These are phyloP conservation scores for Pseudozyma hubeiensis DNA, from an alignment of 1,284 basidiomycete species.

Conservation along the genomic window DNA sequence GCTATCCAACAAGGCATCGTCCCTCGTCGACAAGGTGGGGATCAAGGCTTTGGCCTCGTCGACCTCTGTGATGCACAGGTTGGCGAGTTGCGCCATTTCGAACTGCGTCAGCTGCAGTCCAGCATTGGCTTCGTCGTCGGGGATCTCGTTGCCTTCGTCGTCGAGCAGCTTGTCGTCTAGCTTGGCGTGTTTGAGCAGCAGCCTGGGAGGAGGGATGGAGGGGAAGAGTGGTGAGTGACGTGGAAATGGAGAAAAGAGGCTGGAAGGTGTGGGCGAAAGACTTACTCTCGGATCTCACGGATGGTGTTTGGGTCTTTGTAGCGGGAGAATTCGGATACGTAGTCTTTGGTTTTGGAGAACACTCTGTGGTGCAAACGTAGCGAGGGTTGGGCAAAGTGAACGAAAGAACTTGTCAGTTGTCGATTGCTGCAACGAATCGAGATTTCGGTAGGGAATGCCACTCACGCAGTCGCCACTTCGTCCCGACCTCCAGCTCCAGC, in stretches of 20 bases:
- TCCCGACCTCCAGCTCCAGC: slow-evolving; percentile 76
- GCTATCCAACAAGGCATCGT: slow-evolving; percentile 83
- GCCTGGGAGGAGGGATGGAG: slow-evolving; percentile 13
- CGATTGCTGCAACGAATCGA: not conserved
- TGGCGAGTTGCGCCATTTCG: slow-evolving; percentile 91
- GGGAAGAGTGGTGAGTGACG: not conserved
- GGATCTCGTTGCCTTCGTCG: slow-evolving; percentile 37
- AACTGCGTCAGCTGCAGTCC: slow-evolving; percentile 85
- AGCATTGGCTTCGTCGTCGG: slow-evolving; percentile 69
- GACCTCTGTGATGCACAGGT: slow-evolving; percentile 84
- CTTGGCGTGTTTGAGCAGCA: slow-evolving; percentile 50
- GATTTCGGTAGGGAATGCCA: not conserved
- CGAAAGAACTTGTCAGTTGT: not conserved
- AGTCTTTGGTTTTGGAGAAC: slow-evolving; percentile 90
- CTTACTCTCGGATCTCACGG: slow-evolving; percentile 87
- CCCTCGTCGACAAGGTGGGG: slow-evolving; percentile 86
- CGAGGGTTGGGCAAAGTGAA: not conserved
- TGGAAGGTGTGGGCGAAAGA: slow-evolving; percentile 22
- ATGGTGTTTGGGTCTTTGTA: slow-evolving; percentile 88
- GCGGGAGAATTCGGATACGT: slow-evolving; percentile 88
- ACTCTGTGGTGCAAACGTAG: slow-evolving; percentile 73
- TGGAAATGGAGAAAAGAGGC: not conserved
- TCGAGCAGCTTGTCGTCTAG: slow-evolving; percentile 44
- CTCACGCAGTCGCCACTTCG: slow-evolving; percentile 78
- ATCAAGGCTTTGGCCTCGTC: slow-evolving; percentile 92